Evolutionary conservation across 2,329 filamentous ascomycete species (phyloP), one percentile per base, ranked within the genome.

Genomic region (Diaporthe destruens): DNA sequence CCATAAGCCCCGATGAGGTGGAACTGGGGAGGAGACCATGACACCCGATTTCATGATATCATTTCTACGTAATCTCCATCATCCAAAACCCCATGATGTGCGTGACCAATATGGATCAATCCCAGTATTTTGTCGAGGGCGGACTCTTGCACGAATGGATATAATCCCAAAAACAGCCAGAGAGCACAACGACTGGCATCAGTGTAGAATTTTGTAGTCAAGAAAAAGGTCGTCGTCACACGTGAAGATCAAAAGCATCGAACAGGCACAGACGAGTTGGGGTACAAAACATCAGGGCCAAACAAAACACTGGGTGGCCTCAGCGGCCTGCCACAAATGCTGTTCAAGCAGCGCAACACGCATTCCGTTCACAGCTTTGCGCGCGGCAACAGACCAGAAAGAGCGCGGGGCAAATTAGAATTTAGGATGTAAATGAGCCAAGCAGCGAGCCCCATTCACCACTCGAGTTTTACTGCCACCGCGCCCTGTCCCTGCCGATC

Each of bases 401-500:
- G n/a, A 42, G 39, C 34, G 44, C n/a, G 23, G n/a, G 12, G 61
- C 6, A 8, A 18, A 51, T 65, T 65, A 36, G 47, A 11, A 51
- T 65, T 51, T 36, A 18, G 14, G 14, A 51, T 36, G 44, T 51
- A 51, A 3, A 55, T 29, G 20, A 32, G 12, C 14, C 39, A 29
- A 44, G 11, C 23, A 25, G 39, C 11, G 23, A 47, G 25, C 39
- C 25, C 39, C 29, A 39, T n/a, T 34, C 6, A n/a, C 16, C 20
- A 42, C 23, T 32, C 2, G 32, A 34, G 34, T 44, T n/a, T 53
- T 23, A 61, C 18, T 53, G 67, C 32, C 67, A 42, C 25, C 54
- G 47, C 44, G 55, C 32, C 29, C 55, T 70, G n/a, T 53, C 55
- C 6, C 36, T 44, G 16, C 67, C 67, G 49, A 70, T 70, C n/a